Evolutionary conservation across 495 filamentous ascomycete species (phyloP).

Genomic region (Penicillium roqueforti): DNA sequence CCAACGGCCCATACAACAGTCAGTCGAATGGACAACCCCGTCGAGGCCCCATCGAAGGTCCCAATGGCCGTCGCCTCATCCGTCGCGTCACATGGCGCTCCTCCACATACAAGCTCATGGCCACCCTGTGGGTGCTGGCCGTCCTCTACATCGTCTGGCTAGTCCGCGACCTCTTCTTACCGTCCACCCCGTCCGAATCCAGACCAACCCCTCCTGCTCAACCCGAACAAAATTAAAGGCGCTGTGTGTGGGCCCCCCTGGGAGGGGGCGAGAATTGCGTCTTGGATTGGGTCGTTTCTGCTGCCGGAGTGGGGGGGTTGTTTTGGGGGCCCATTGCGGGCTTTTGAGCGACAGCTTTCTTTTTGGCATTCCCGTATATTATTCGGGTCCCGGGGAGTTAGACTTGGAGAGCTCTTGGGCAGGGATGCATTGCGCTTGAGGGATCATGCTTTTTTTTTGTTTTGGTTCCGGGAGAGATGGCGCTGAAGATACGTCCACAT

Average conservation of each 20-base stretch:
- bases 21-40: slow-evolving; percentile 5
- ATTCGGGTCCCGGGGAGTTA: background rate
- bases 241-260: background rate
- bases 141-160: slow-evolving; percentile 47
- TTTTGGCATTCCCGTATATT: background rate
- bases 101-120: slow-evolving; percentile 48
- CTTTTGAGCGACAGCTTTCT: background rate
- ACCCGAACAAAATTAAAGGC: slow-evolving; percentile 8
- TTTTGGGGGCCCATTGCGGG: background rate
- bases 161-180: slow-evolving; percentile 45
- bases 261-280: background rate
- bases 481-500: background rate
- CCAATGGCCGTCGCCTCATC: slow-evolving; percentile 42
- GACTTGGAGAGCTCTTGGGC: background rate
- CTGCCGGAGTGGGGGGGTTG: background rate
- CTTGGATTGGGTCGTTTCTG: background rate
- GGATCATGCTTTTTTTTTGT: background rate
- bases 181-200: slow-evolving; percentile 27
- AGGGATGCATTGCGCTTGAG: background rate
- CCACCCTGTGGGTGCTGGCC: slow-evolving; percentile 44
- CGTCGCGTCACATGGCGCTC: slow-evolving; percentile 51
- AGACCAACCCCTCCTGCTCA: slow-evolving; percentile 10
- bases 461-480: background rate
- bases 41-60: slow-evolving; percentile 45
- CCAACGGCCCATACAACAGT: slow-evolving; percentile 5